phyloP scores from a whole-genome alignment of 441 rosid species.

The Viola pubescens region DNA sequence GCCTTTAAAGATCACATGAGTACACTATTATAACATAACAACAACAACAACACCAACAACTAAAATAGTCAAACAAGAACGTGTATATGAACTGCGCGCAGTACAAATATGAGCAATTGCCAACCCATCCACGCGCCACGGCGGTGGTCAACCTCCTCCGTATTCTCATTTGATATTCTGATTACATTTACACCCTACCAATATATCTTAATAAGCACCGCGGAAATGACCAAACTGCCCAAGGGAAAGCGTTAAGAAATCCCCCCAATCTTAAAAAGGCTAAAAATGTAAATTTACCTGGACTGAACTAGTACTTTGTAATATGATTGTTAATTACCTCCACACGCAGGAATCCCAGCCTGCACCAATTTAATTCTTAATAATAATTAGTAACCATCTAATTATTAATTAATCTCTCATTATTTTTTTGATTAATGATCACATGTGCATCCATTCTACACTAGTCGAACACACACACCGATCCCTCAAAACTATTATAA shows the following conservation, averaged over 20 bases:
- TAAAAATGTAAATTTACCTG: slow-evolving; percentile 2
- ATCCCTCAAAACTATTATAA: slow-evolving; percentile 36
- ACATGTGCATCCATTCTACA: slow-evolving; percentile 43
- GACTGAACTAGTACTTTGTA: not conserved
- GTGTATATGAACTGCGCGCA: slow-evolving; percentile 18
- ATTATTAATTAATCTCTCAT: slow-evolving; percentile 5
- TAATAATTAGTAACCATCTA: not conserved
- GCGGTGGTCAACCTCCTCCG: slow-evolving; percentile 43
- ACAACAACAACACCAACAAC: too few species aligned
- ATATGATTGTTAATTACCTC: slow-evolving; percentile 3
- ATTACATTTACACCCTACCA: too few species aligned
- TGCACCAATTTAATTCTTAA: slow-evolving; percentile 12
- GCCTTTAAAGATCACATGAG: too few species aligned
- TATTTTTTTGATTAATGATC: slow-evolving; percentile 17
- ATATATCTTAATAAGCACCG: too few species aligned
- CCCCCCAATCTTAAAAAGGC: not conserved
- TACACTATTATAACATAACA: too few species aligned
- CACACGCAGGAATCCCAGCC: slow-evolving; percentile 9
- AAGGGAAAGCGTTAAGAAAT: not conserved
- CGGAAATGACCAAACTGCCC: slow-evolving; percentile 10
- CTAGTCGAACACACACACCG: not conserved
- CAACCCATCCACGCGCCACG: slow-evolving; percentile 60
- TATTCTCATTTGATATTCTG: not conserved
- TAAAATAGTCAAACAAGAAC: slow-evolving; percentile 44
- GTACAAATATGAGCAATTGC: slow-evolving; percentile 28